Percentiles rank a stretch among this genome's conserved stretches.
phyloP scores from a whole-genome alignment of 2,329 filamentous ascomycete genomes.

The Fusarium sp. region DNA sequence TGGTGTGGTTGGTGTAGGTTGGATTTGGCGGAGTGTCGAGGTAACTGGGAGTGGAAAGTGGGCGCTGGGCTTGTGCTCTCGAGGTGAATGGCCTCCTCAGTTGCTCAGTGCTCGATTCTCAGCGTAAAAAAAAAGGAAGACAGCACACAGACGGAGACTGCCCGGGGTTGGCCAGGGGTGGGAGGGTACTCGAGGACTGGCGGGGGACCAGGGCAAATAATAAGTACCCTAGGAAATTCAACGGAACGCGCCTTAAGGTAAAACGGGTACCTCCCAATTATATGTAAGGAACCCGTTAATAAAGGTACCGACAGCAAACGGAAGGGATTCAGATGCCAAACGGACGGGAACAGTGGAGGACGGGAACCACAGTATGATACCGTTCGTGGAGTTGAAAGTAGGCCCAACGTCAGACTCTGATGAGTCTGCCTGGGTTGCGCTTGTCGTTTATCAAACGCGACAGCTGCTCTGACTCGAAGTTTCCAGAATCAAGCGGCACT shows the following conservation, averaged over 20 bases:
- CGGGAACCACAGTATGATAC: conserved; percentile 22
- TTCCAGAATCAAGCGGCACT: conserved; percentile 8
- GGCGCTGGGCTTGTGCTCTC: conserved; percentile 40
- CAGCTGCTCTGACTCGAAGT: background rate
- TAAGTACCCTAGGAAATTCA: conserved; percentile 23
- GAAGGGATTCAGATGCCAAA: conserved; percentile 28
- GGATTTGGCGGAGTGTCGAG: conserved; percentile 42
- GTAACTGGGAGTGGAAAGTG: conserved; percentile 44
- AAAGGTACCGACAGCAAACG: conserved; percentile 35
- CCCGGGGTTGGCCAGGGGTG: conserved; percentile 37
- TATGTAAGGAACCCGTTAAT: conserved; percentile 25
- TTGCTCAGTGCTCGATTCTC: conserved; percentile 16
- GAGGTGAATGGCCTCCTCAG: conserved; percentile 34
- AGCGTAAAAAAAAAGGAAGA: conserved; percentile 36
- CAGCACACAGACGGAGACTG: conserved; percentile 3
- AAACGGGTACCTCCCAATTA: conserved; percentile 28
- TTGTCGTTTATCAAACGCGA: conserved; percentile 3
- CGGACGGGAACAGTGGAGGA: conserved; percentile 35
- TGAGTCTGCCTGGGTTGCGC: background rate
- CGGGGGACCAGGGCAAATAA: conserved; percentile 4
- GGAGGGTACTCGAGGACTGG: conserved; percentile 33
- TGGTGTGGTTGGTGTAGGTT: conserved; percentile 42
- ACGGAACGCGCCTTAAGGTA: conserved; percentile 23
- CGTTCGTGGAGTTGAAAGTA: background rate
- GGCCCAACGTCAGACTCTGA: conserved; percentile 7